Evolutionary conservation across 1,284 basidiomycete species (phyloP).

Genomic region (Boletus chippewaensis): DNA sequence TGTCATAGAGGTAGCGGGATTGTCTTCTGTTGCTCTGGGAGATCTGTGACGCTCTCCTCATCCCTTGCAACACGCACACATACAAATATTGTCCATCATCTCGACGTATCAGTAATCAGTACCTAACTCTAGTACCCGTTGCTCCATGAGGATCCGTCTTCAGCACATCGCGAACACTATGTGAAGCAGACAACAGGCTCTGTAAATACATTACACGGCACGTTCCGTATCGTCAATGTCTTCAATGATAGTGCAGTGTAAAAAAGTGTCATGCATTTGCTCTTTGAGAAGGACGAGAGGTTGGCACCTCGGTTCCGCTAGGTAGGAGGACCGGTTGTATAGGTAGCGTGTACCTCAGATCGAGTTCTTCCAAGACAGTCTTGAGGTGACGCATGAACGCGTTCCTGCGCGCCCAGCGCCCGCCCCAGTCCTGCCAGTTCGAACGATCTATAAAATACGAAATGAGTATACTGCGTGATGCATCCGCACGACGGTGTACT

Average conservation of each 20-base stretch:
- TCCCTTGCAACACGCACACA: conserved; percentile 4
- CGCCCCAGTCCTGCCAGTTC: conserved; percentile 87
- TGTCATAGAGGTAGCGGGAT: conserved; percentile 81
- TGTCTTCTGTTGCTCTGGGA: conserved; percentile 57
- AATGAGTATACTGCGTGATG: conserved; percentile 12
- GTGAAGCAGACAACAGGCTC: not conserved
- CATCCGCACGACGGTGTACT: conserved; percentile 26
- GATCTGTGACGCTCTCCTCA: conserved; percentile 15
- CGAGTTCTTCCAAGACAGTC: conserved; percentile 61
- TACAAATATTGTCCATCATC: conserved; percentile 1
- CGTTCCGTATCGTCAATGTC: not conserved
- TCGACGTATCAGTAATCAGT: conserved; percentile 4
- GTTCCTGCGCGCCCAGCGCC: conserved; percentile 65
- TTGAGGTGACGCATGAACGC: conserved; percentile 70
- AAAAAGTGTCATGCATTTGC: not conserved
- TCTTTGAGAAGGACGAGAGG: not conserved
- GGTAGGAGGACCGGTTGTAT: conserved; percentile 64
- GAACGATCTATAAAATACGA: conserved; percentile 46
- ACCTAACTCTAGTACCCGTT: conserved; percentile 6
- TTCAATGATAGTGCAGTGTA: not conserved
- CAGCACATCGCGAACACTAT: not conserved
- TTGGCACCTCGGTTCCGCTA: conserved; percentile 5
- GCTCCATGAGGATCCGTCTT: conserved; percentile 5
- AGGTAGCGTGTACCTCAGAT: conserved; percentile 63
- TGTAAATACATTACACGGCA: not conserved